Base-by-base conservation (phyloP, 1,139 yeast genomes). In the Petasospora rhodanensis region DNA sequence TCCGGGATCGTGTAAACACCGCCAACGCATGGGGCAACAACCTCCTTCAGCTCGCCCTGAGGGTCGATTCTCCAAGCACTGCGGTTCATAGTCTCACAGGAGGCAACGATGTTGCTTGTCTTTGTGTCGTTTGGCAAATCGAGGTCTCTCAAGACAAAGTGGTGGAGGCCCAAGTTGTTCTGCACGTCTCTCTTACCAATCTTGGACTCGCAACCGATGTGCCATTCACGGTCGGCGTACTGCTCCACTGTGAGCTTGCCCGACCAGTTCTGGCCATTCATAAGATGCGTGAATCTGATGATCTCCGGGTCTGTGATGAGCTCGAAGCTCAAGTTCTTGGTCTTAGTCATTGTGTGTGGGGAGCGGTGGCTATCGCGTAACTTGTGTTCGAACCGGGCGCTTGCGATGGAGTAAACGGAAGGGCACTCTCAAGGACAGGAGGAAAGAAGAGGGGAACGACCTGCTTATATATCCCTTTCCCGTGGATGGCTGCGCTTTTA, bases 1-100 rank as follows among this genome's bases (percentile, higher is more conserved):
- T 68, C 62, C 7, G 66, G 64, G 20, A 73, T 66, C 1, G 89
- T 79, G 54, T 62, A 81, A 0, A 81, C 87, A 11, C 78, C 77
- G 14, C 86, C 85, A 37, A 79, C 62, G 40, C 81, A 71, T 4
- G 73, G 73, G 39, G 70, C 58, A n/a, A 66, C 51, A 7, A 73
- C 60, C 4, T 58, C 57, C 14, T 46, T 45, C 17, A 54, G 35
- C 11, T 42, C 45, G 2, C 57, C 58, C 15, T 48, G 31, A 9
- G 45, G 41, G 8, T 38, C 25, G n/a, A 55, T 45, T 20, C 52
- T 51, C 45, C 62, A 58, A 0, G 69, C 71, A 4, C 62, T 61
- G 31, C 78, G 61, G 37, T 59, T 56, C 37, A 69, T 50, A 4
- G 72, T 60, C 45, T 71, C 78, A 42, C 73, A 66, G 14, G 73